phyloP scores from a whole-genome alignment of 441 rosid species.

The Croton laevigatus region DNA sequence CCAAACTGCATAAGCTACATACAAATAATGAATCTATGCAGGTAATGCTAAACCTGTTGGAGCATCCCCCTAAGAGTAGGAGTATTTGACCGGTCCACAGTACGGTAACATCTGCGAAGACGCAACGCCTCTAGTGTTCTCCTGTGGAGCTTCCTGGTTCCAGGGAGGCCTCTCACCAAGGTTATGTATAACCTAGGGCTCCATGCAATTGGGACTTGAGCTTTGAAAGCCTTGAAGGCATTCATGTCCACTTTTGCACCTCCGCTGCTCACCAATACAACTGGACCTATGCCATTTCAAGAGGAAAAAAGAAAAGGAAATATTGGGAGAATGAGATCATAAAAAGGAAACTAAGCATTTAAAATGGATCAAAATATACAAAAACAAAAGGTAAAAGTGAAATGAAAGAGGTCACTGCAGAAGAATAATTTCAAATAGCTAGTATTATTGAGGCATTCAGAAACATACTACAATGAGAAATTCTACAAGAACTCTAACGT shows the following conservation, averaged over 20 bases:
- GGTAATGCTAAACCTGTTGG: constrained; percentile 53
- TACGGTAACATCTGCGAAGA: constrained; percentile 83
- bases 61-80: constrained; percentile 89
- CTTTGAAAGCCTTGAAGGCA: constrained; percentile 75
- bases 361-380: background rate
- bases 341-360: background rate
- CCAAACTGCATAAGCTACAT: background rate
- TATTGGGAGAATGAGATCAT: background rate
- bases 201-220: constrained; percentile 69
- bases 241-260: constrained; percentile 34
- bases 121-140: constrained; percentile 88
- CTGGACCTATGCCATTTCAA: background rate
- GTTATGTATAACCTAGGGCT: constrained; percentile 79
- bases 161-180: constrained; percentile 86
- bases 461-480: background rate
- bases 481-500: background rate
- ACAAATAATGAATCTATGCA: background rate
- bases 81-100: constrained; percentile 78
- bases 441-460: background rate
- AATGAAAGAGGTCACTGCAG: background rate
- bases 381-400: background rate
- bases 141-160: constrained; percentile 87
- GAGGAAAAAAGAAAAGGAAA: background rate
- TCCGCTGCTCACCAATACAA: constrained; percentile 8
- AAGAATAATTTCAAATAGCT: background rate